Evolutionary conservation across 179 eudicot genomes (phyloP).

Genomic region (Beta corolliflora): DNA sequence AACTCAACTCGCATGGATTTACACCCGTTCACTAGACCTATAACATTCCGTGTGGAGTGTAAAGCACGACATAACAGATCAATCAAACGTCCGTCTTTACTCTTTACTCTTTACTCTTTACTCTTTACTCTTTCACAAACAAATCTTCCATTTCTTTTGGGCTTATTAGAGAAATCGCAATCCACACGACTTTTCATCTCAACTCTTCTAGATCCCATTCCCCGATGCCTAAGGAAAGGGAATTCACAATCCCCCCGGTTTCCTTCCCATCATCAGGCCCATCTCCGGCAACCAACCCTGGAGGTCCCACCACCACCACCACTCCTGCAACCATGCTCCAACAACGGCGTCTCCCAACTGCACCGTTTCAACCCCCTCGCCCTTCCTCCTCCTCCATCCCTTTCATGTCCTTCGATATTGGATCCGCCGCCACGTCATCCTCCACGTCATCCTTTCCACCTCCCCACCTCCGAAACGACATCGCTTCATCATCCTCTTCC

Average conservation of each 20-base stretch:
- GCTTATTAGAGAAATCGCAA: too few species aligned
- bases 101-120: too few species aligned
- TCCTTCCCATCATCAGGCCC: constrained; percentile 8
- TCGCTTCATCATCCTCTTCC: constrained; percentile 19
- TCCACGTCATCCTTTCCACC: constrained; percentile 25
- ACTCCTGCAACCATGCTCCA: neutral
- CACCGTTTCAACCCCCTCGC: constrained; percentile 29
- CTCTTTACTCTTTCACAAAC: too few species aligned
- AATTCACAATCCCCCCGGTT: constrained; percentile 25
- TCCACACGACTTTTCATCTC: too few species aligned
- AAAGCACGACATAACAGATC: too few species aligned
- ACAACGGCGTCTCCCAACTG: constrained; percentile 24
- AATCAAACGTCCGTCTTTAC: too few species aligned
- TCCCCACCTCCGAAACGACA: constrained; percentile 11
- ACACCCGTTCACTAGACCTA: too few species aligned
- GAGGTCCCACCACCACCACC: neutral
- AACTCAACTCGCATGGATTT: too few species aligned
- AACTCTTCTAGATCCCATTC: neutral
- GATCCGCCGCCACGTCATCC: too few species aligned
- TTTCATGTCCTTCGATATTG: constrained; percentile 13
- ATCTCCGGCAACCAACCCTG: neutral
- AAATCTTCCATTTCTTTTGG: too few species aligned
- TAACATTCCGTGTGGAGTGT: too few species aligned
- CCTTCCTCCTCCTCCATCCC: constrained; percentile 29
- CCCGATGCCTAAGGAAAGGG: neutral